Percentiles rank a stretch among this genome's conserved stretches.
Conservation (phyloP, 768 basidiomycete species). For the Coprinopsis strossmayeri region DNA sequence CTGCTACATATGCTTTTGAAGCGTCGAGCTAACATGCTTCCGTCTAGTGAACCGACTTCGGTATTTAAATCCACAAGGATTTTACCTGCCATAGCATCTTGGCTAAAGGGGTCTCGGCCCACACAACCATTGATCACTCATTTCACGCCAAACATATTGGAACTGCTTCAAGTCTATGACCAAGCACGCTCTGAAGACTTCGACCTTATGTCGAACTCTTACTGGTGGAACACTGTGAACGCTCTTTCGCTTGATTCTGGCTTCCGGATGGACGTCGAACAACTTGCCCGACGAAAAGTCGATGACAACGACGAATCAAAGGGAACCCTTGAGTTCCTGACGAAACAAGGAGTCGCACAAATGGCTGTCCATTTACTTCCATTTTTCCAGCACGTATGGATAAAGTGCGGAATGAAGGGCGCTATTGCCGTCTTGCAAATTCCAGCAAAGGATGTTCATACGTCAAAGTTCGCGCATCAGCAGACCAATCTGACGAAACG, state of each 20-base stretch:
- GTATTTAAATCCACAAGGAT: slow-evolving; percentile 71
- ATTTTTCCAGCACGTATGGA: slow-evolving; percentile 74
- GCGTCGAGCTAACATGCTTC: background rate
- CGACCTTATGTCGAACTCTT: slow-evolving; percentile 43
- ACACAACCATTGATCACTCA: slow-evolving; percentile 51
- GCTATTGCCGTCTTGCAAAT: slow-evolving; percentile 59
- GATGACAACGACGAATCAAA: slow-evolving; percentile 31
- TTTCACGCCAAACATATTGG: slow-evolving; percentile 80
- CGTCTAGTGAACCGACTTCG: slow-evolving; percentile 86
- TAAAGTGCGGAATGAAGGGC: slow-evolving; percentile 78
- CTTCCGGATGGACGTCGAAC: slow-evolving; percentile 62
- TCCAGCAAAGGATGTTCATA: slow-evolving; percentile 27
- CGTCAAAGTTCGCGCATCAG: slow-evolving; percentile 46
- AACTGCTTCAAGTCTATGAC: slow-evolving; percentile 58
- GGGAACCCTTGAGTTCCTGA: slow-evolving; percentile 54
- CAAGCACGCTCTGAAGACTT: slow-evolving; percentile 37
- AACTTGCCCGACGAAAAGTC: slow-evolving; percentile 42
- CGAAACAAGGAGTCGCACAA: slow-evolving; percentile 66
- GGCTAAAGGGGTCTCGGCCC: slow-evolving; percentile 18
- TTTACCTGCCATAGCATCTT: slow-evolving; percentile 50
- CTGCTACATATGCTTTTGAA: too few relatives aligned
- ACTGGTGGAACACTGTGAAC: slow-evolving; percentile 66
- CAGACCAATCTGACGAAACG: slow-evolving; percentile 40
- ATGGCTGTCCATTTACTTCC: slow-evolving; percentile 81
- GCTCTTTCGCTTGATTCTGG: slow-evolving; percentile 56